phyloP scores from a whole-genome alignment of 1,284 basidiomycete species.

The Tilletiaria anomala region DNA sequence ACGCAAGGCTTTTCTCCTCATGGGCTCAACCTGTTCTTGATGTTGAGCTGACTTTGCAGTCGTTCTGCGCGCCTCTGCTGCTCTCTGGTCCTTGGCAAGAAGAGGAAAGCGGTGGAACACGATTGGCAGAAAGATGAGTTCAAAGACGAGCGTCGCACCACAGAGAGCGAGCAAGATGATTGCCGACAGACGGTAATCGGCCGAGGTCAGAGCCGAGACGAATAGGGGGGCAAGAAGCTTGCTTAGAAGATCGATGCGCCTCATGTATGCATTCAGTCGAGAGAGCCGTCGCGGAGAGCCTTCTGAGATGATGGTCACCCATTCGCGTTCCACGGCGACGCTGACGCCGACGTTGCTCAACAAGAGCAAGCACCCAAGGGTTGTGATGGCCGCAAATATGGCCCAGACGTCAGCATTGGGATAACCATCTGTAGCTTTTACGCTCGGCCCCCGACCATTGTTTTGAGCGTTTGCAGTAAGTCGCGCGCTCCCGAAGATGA shows the following conservation, averaged over 20 bases:
- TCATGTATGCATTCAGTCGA: slow-evolving; percentile 36
- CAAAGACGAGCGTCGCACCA: slow-evolving; percentile 15
- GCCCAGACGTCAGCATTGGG: slow-evolving; percentile 14
- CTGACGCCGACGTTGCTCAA: slow-evolving; percentile 45
- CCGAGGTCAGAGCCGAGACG: slow-evolving; percentile 46
- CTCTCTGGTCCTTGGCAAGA: too few relatives aligned
- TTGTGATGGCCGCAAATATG: slow-evolving; percentile 42
- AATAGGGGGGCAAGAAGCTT: slow-evolving; percentile 50
- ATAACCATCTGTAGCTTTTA: neutral
- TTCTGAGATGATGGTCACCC: slow-evolving; percentile 45
- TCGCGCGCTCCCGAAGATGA: slow-evolving; percentile 23
- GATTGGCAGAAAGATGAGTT: slow-evolving; percentile 16
- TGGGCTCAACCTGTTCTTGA: too few relatives aligned
- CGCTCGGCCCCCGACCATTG: slow-evolving; percentile 10
- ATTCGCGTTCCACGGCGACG: slow-evolving; percentile 50
- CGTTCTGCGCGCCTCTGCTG: too few relatives aligned
- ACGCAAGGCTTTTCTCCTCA: too few relatives aligned
- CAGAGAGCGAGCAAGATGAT: slow-evolving; percentile 18
- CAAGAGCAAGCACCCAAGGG: slow-evolving; percentile 39
- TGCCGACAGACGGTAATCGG: slow-evolving; percentile 11
- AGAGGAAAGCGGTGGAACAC: slow-evolving; percentile 18
- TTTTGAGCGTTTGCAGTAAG: slow-evolving; percentile 14
- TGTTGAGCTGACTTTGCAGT: too few relatives aligned
- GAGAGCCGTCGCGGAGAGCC: slow-evolving; percentile 26
- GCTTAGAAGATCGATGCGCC: slow-evolving; percentile 48